A percentile compares a stretch with the other conserved stretches of the same genome.
Evolutionary conservation across 352 stramenopile genomes (phyloP).

Genomic region (Globisporangium barbulae): DNA sequence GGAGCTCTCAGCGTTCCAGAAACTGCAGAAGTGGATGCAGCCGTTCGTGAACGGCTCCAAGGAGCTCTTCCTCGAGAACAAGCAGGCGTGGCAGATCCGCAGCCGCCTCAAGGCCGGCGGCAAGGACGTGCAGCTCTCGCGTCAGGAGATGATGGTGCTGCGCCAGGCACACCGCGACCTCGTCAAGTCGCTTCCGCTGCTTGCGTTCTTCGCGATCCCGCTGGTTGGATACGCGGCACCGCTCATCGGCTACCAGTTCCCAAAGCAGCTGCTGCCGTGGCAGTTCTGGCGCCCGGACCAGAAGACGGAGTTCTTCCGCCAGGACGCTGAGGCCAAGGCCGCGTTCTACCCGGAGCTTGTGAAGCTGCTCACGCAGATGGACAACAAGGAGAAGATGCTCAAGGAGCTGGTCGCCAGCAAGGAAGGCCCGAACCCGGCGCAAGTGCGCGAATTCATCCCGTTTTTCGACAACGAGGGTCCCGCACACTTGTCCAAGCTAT

Average conservation of each 20-base stretch:
- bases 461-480: slow-evolving; percentile 57
- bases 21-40: slow-evolving; percentile 80
- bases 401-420: slow-evolving; percentile 37
- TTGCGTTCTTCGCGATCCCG: slow-evolving; percentile 74
- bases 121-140: slow-evolving; percentile 32
- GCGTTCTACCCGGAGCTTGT: slow-evolving; percentile 59
- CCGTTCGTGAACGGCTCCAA: slow-evolving; percentile 73
- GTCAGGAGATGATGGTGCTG: slow-evolving; percentile 78
- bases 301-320: slow-evolving; percentile 76
- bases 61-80: slow-evolving; percentile 72
- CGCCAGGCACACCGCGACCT: slow-evolving; percentile 79
- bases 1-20: slow-evolving; percentile 65
- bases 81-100: slow-evolving; percentile 69
- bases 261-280: slow-evolving; percentile 79
- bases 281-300: slow-evolving; percentile 85
- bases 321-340: slow-evolving; percentile 53
- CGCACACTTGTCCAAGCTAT: slow-evolving; percentile 40
- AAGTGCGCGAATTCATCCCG: slow-evolving; percentile 54
- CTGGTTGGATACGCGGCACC: slow-evolving; percentile 70
- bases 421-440: slow-evolving; percentile 39
- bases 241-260: slow-evolving; percentile 80
- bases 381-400: slow-evolving; percentile 50
- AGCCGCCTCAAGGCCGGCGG: slow-evolving; percentile 43
- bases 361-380: slow-evolving; percentile 58
- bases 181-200: slow-evolving; percentile 77